Base-by-base conservation (phyloP, 371 early-diverging fungal genomes). In the Blakeslea trispora region DNA sequence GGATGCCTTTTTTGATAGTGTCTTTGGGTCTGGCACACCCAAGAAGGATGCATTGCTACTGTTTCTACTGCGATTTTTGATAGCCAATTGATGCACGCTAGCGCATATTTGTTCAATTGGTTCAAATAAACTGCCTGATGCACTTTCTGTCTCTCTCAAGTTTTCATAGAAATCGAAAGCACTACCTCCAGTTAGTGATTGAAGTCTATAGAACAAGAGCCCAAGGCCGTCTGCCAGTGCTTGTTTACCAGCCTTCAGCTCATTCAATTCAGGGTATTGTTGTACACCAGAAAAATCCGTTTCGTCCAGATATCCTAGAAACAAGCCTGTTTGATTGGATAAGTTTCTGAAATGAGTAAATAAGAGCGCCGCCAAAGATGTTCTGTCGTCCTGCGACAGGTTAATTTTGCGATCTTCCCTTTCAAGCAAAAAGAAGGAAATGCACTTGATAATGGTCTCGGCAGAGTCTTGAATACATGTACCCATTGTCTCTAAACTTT, bases 171-270 rank as follows among this genome's bases (percentile, higher is more conserved):
- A 47, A 15, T 49, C 23, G 6, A n/a, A 10, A 1, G 28, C 40
- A 5, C 22, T 8, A 10, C 60, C 59, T 28, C 77, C 62, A 5
- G 88, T 86, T 1, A 86, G 72, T 9, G 74, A 61, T 53, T 86
- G 86, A 15, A 86, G 72, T 6, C 79, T 74, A 66, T 78, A 82
- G 43, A 89, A 84, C 11, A 90, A 64, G 2, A 81, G 61, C 0
- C 88, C 85, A 21, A 90, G 75, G 19, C 76, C 75, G 55, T 87
- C 84, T 64, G 82, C 81, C 14, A 91, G 57, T 0, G 71, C 57
- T 28, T 64, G 67, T 24, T 64, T 61, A 0, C 59, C 55, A 2
- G 19, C 4, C 19, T 55, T 17, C 9, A 61, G 45, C 14, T 57
- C 45, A 14, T 18, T 32, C 40, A 63, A 48, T 43, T 55, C 57